Percentiles rank a stretch among this genome's conserved stretches.
Evolutionary conservation across 305 asterid species (phyloP).

Genomic region (Fraxinus angustifolia): DNA sequence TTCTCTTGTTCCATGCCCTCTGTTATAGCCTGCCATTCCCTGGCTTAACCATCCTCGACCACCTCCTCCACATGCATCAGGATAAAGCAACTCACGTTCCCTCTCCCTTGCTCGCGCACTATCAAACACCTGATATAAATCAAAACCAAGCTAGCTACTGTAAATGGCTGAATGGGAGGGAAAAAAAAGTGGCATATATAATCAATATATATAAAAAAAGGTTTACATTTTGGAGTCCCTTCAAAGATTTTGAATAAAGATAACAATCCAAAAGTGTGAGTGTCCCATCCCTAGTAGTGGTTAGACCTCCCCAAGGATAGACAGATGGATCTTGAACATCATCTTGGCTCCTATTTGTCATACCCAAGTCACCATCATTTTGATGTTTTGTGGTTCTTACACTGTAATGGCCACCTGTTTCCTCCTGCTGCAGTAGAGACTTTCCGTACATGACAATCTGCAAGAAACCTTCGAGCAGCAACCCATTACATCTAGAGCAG

Average conservation of each 20-base stretch:
- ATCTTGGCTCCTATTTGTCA: constrained; percentile 49
- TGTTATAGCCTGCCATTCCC: constrained; percentile 74
- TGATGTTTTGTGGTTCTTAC: constrained; percentile 27
- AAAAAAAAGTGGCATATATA: constrained; percentile 9
- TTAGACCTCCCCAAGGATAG: constrained; percentile 98
- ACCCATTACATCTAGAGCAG: constrained; percentile 97
- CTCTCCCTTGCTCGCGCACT: constrained; percentile 95
- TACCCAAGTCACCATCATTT: constrained; percentile 37
- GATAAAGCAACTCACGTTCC: constrained; percentile 90
- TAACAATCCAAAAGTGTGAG: constrained; percentile 87
- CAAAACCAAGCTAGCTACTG: constrained; percentile 19
- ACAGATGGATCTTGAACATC: constrained; percentile 82
- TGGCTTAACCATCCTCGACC: constrained; percentile 99
- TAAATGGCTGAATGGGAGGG: background rate
- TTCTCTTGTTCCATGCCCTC: constrained; percentile 92
- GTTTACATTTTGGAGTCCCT: constrained; percentile 80
- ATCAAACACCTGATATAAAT: constrained; percentile 73
- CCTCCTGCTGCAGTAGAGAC: constrained; percentile 65
- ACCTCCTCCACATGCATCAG: constrained; percentile 99
- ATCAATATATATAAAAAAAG: background rate
- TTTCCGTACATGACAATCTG: constrained; percentile 92
- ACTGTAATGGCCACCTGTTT: constrained; percentile 31
- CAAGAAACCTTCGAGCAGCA: constrained; percentile 84
- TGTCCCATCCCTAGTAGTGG: constrained; percentile 69
- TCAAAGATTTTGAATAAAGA: constrained; percentile 65